Evolutionary conservation across 345 rosid genomes (phyloP).

Genomic region (Eucalyptus cloeziana): DNA sequence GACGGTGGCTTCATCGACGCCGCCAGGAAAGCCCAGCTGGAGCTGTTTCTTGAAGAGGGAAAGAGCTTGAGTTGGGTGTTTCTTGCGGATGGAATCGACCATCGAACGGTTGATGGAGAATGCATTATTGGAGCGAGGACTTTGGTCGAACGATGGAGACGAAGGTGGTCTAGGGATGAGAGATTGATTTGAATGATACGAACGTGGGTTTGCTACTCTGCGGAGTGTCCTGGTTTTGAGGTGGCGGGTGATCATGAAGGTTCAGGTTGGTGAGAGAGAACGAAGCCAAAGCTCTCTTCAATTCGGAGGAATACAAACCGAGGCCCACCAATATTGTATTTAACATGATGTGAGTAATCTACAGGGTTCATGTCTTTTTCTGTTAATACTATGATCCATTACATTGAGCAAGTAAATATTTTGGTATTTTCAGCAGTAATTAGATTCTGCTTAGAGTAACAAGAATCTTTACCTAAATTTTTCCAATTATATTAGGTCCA

Average conservation of each 20-base stretch:
- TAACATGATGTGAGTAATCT: not conserved
- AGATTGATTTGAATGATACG: not conserved
- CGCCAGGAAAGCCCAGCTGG: constrained; percentile 4
- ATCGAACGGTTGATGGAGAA: constrained; percentile 18
- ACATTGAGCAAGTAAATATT: not conserved
- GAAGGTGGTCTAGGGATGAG: not conserved
- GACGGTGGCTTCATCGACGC: constrained; percentile 39
- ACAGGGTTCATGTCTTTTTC: not conserved
- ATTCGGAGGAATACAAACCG: not conserved
- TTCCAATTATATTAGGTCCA: not conserved
- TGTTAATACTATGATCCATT: not conserved
- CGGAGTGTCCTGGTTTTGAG: not conserved
- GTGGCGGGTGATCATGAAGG: constrained; percentile 12
- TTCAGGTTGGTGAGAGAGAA: not conserved
- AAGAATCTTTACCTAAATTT: not conserved
- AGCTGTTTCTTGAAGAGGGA: constrained; percentile 24
- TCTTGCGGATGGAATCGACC: constrained; percentile 18
- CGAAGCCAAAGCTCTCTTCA: not conserved
- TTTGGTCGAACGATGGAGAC: constrained; percentile 21
- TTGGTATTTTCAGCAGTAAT: not conserved
- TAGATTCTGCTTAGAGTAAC: not conserved
- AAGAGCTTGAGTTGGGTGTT: constrained; percentile 22
- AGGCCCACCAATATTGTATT: not conserved
- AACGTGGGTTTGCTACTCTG: not conserved
- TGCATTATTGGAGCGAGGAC: not conserved